Conservation (phyloP, 2,329 filamentous ascomycete species). For the Fusarium chaquense region DNA sequence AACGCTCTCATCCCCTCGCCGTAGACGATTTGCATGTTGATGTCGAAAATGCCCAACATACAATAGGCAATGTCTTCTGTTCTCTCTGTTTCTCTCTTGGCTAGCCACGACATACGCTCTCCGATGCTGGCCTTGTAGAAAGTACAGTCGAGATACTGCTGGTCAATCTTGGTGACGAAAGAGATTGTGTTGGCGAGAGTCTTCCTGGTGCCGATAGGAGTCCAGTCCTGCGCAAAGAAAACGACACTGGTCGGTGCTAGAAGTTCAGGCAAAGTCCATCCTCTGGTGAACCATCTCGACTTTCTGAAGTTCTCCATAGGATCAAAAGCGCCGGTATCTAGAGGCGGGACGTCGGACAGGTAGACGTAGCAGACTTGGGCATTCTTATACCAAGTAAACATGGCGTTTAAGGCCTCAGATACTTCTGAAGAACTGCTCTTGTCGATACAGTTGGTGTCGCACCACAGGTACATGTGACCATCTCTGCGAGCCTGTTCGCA, state of each 20-base stretch:
- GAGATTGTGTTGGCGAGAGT: slow-evolving; percentile 25
- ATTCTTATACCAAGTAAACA: slow-evolving; percentile 32
- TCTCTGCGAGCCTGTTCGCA: slow-evolving; percentile 31
- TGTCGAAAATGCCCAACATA: slow-evolving; percentile 27
- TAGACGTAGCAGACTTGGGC: slow-evolving; percentile 21
- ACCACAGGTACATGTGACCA: slow-evolving; percentile 28
- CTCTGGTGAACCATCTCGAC: slow-evolving; percentile 23
- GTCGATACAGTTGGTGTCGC: slow-evolving; percentile 36
- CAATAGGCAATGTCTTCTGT: slow-evolving; percentile 27
- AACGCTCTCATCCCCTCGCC: slow-evolving; percentile 26
- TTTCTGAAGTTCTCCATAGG: slow-evolving; percentile 17
- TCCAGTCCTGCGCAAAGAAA: slow-evolving; percentile 27
- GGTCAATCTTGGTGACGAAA: slow-evolving; percentile 24
- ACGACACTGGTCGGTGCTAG: slow-evolving; percentile 23
- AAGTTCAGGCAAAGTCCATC: slow-evolving; percentile 27
- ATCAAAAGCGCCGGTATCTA: slow-evolving; percentile 21
- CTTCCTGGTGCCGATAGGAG: slow-evolving; percentile 19
- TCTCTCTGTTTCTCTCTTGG: slow-evolving; percentile 17
- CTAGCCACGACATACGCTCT: slow-evolving; percentile 27
- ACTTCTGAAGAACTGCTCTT: slow-evolving; percentile 33
- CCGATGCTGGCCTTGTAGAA: slow-evolving; percentile 27
- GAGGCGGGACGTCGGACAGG: background rate
- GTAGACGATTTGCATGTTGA: slow-evolving; percentile 31
- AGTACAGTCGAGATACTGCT: slow-evolving; percentile 27
- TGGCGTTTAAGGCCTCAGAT: slow-evolving; percentile 22